phyloP scores from a whole-genome alignment of 768 basidiomycete species.

The Pleurotus tuber-regium region DNA sequence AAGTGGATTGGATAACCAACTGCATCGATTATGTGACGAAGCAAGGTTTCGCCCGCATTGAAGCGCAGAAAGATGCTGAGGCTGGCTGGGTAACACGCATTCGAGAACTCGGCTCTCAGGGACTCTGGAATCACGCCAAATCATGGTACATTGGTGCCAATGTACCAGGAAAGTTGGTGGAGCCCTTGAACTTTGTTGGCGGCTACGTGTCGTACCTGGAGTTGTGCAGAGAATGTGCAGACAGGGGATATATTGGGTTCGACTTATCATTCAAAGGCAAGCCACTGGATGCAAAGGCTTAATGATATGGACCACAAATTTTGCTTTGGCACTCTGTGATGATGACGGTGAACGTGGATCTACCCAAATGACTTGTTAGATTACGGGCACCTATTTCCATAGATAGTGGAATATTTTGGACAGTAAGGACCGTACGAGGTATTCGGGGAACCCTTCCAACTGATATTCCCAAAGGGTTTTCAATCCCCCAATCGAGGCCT shows the following conservation, averaged over 20 bases:
- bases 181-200: constrained; percentile 14
- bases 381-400: too few species aligned
- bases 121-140: constrained; percentile 7
- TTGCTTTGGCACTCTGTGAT: too few species aligned
- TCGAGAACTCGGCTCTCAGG: neutral
- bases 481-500: too few species aligned
- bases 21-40: constrained; percentile 14
- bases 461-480: too few species aligned
- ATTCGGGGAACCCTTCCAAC: too few species aligned
- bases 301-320: too few species aligned
- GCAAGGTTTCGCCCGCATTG: constrained; percentile 10
- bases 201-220: constrained; percentile 11
- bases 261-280: too few species aligned
- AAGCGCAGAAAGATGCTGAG: constrained; percentile 12
- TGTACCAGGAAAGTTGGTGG: constrained; percentile 14
- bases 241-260: constrained; percentile 18
- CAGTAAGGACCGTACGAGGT: too few species aligned
- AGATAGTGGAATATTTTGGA: too few species aligned
- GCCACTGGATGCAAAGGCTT: too few species aligned
- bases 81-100: constrained; percentile 10
- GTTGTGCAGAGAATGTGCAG: constrained; percentile 8
- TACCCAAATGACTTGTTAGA: too few species aligned
- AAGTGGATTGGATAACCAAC: constrained; percentile 15
- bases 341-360: too few species aligned
- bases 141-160: constrained; percentile 17